phyloP scores from a whole-genome alignment of 805 yeast species.

The Ogataea sp. region DNA sequence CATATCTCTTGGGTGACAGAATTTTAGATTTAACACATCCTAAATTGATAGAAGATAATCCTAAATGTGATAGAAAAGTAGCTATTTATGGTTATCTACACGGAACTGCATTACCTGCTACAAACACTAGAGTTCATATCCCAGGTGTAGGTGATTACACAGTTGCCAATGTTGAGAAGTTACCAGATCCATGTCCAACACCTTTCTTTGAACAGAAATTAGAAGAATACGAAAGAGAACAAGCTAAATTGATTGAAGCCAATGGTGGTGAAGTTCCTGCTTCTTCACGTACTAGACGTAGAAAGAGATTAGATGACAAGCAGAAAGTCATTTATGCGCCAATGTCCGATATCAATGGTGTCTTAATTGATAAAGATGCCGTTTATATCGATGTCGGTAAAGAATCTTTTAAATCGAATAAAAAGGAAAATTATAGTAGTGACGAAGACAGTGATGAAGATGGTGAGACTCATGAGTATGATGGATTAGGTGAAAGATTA shows the following conservation, averaged over 20 bases:
- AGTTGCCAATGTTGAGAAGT: constrained; percentile 68
- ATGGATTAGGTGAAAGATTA: constrained; percentile 79
- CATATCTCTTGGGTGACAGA: constrained; percentile 86
- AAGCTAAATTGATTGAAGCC: constrained; percentile 54
- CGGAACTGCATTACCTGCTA: constrained; percentile 75
- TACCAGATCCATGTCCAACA: constrained; percentile 99
- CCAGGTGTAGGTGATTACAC: constrained; percentile 93
- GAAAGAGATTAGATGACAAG: constrained; percentile 88
- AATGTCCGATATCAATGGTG: constrained; percentile 99
- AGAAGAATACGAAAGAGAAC: constrained; percentile 75
- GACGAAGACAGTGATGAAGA: constrained; percentile 11
- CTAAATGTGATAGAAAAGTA: constrained; percentile 79
- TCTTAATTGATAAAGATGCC: constrained; percentile 92
- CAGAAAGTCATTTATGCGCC: constrained; percentile 96
- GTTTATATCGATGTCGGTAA: constrained; percentile 81
- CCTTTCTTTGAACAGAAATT: constrained; percentile 84
- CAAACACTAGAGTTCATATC: constrained; percentile 74
- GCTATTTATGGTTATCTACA: constrained; percentile 93
- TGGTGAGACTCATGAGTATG: constrained; percentile 42
- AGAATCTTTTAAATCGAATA: constrained; percentile 12
- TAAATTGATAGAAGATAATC: constrained; percentile 62
- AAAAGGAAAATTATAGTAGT: not conserved
- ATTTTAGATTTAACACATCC: constrained; percentile 92
- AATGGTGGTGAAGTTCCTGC: constrained; percentile 39
- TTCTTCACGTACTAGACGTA: constrained; percentile 48